phyloP scores from a whole-genome alignment of 228 moss, liverwort and hornwort species.

The Sphagnum magellanicum region DNA sequence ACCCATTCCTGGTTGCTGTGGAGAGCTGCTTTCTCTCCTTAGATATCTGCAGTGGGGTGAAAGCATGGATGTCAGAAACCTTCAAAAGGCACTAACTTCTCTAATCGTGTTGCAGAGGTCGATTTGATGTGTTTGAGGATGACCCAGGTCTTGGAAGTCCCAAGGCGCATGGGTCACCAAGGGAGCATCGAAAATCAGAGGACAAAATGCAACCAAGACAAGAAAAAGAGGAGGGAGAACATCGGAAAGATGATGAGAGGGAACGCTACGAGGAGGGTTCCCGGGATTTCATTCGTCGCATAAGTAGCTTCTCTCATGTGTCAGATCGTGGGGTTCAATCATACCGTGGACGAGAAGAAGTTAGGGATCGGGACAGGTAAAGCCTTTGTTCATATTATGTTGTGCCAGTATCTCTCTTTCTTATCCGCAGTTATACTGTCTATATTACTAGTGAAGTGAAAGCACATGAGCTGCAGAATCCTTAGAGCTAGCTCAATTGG shows the following conservation, averaged over 20 bases:
- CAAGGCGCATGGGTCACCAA: slow-evolving; percentile 57
- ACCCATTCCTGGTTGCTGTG: no score
- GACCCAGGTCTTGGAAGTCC: slow-evolving; percentile 45
- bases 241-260: slow-evolving; percentile 56
- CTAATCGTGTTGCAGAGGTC: slow-evolving; percentile 41
- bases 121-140: slow-evolving; percentile 72
- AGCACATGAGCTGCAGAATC: no score
- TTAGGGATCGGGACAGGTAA: slow-evolving; percentile 55
- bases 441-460: no score
- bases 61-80: no score
- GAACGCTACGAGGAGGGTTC: slow-evolving; percentile 57
- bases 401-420: not conserved
- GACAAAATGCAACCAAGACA: slow-evolving; percentile 31
- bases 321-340: slow-evolving; percentile 44
- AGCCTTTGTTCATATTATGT: not conserved
- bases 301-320: slow-evolving; percentile 29
- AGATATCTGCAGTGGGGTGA: no score
- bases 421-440: no score
- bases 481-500: no score
- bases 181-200: slow-evolving; percentile 38
- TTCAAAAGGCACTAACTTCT: no score
- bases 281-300: slow-evolving; percentile 47
- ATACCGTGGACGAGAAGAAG: slow-evolving; percentile 41
- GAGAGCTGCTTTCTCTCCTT: no score
- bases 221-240: slow-evolving; percentile 52